phyloP scores from a whole-genome alignment of 2,329 filamentous ascomycete species.

The Clarireedia homoeocarpa region DNA sequence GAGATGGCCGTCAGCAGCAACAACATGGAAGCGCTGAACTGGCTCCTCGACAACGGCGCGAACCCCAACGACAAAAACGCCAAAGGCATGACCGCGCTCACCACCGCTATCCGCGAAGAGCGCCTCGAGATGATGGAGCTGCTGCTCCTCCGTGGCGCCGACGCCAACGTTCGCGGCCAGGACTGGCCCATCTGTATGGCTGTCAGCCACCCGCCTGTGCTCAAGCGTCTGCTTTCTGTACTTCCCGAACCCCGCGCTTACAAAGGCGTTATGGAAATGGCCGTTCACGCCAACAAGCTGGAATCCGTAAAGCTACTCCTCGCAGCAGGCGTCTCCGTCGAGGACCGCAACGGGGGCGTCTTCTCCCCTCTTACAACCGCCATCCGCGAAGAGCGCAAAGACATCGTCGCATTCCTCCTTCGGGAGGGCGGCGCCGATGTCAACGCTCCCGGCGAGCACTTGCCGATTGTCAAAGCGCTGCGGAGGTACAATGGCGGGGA shows the following conservation, averaged over 20 bases:
- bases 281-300: constrained; percentile 57
- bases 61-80: constrained; percentile 51
- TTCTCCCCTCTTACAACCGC: constrained; percentile 63
- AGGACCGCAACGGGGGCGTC: constrained; percentile 65
- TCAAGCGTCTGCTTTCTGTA: constrained; percentile 49
- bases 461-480: constrained; percentile 63
- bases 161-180: constrained; percentile 54
- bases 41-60: constrained; percentile 52
- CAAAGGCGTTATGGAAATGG: constrained; percentile 61
- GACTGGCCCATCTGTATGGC: constrained; percentile 68
- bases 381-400: constrained; percentile 53
- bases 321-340: constrained; percentile 45
- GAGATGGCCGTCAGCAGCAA: constrained; percentile 56
- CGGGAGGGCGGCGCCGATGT: constrained; percentile 54
- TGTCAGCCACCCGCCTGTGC: constrained; percentile 50
- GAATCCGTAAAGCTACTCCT: constrained; percentile 53
- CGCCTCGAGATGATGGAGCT: constrained; percentile 51
- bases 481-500: constrained; percentile 49
- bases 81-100: constrained; percentile 53
- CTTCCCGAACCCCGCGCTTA: constrained; percentile 52
- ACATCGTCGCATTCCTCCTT: constrained; percentile 54
- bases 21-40: constrained; percentile 51
- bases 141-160: constrained; percentile 50
- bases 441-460: constrained; percentile 61
- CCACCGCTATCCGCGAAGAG: constrained; percentile 57